Evolutionary conservation across 2,329 filamentous ascomycete genomes (phyloP).

Genomic region (Xenosphaeropsis pyriputrescens): DNA sequence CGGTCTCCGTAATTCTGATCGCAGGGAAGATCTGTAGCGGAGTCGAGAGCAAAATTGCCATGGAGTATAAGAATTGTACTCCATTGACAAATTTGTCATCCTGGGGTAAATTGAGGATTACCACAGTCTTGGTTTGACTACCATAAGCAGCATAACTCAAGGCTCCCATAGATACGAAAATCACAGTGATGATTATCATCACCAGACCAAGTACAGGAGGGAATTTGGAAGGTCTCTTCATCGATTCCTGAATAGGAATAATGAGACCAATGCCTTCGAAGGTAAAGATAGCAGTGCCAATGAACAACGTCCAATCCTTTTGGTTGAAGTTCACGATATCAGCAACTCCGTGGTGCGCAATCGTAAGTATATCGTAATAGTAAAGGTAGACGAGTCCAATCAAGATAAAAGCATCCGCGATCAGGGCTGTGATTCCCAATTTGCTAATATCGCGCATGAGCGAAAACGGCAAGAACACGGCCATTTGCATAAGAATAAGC

Average conservation of each 20-base stretch:
- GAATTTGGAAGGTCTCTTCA: conserved; percentile 84
- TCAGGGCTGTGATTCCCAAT: conserved; percentile 83
- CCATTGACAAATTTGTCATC: conserved; percentile 90
- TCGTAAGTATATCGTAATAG: conserved; percentile 84
- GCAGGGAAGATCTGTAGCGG: conserved; percentile 95
- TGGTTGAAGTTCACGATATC: conserved; percentile 88
- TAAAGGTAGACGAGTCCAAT: conserved; percentile 87
- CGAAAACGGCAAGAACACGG: conserved; percentile 89
- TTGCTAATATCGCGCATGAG: conserved; percentile 94
- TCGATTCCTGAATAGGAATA: conserved; percentile 95
- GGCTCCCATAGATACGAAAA: conserved; percentile 85
- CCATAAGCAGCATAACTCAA: conserved; percentile 94
- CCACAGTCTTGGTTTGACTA: conserved; percentile 88
- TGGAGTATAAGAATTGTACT: conserved; percentile 93
- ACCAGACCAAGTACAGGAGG: conserved; percentile 75
- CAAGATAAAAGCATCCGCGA: conserved; percentile 90
- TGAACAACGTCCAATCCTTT: conserved; percentile 90
- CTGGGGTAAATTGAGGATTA: conserved; percentile 90
- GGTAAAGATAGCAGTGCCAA: conserved; percentile 96
- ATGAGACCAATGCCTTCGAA: conserved; percentile 97
- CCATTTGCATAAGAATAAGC: conserved; percentile 87
- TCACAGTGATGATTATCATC: conserved; percentile 86
- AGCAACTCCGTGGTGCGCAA: conserved; percentile 60
- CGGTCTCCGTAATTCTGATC: conserved; percentile 91
- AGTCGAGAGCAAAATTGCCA: conserved; percentile 91